Base-by-base conservation (phyloP, 192 early-diverging fungal genomes). In the Diversispora epigaea region DNA sequence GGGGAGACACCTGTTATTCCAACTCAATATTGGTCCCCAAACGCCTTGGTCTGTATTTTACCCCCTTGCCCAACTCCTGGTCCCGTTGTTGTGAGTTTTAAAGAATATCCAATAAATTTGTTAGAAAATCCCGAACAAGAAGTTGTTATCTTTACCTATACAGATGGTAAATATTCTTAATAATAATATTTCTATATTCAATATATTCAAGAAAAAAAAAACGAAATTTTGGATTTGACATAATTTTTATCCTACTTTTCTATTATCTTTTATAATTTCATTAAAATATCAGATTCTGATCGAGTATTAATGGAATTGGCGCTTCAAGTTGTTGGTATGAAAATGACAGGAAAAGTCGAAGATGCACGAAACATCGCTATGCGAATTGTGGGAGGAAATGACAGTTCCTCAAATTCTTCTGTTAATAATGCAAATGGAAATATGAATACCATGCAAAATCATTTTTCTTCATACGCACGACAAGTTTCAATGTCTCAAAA, bases 271-370 rank as follows among this genome's bases (percentile, higher is more conserved):
- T 77, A 49, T 68, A 71, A 72, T 57, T 81, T 45, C 86, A 88
- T 61, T 76, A 78, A 7, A 86, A 84, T 47, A 83, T 87, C 25
- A 68, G 90, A 96, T 76, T 86, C 92, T 22, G 96, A 98, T 79
- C 87, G 91, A 52, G 92, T 93, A n/a, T 78, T 98, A 70, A 89
- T 95, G 80, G 95, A 96, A 75, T 86, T 98, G 22, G 92, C 94
- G 4, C 82, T 98, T 63, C 94, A 95, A 62, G 90, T 95, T 0
- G 89, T 96, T 0, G 96, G 96, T 19, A 76, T 98, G 71, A 85
- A 91, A 76, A 90, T 93, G 84, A 90, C 88, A 1, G 93, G 90
- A n/a, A 89, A 89, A 75, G 67, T 94, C 47, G 91, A 93, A 56
- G 88, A 91, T 79, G 90, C 93, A 10, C 81, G 91, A 19, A 82